A percentile compares a stretch with the other conserved stretches of the same genome.
Evolutionary conservation across 176 grass and related monocot species (phyloP).

Genomic region (Phyllostachys edulis): DNA sequence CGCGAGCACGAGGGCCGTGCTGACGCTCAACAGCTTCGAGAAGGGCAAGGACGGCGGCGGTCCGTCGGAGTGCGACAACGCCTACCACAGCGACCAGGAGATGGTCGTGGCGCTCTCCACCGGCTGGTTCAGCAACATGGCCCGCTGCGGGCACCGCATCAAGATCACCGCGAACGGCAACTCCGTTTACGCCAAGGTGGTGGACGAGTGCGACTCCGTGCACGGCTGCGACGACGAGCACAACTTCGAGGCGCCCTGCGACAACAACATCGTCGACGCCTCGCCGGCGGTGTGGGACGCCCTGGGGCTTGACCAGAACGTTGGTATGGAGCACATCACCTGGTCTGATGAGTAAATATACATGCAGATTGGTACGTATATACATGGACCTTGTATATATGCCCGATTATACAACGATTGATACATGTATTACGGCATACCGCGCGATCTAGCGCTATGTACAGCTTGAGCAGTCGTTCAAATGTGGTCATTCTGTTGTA

Average conservation of each 20-base stretch:
- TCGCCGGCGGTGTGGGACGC: not conserved
- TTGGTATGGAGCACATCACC: too few species aligned
- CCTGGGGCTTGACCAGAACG: slow-evolving; percentile 16
- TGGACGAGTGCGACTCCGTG: slow-evolving; percentile 44
- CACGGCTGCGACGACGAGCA: not conserved
- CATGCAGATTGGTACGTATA: too few species aligned
- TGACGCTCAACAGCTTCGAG: slow-evolving; percentile 34
- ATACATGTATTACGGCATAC: too few species aligned
- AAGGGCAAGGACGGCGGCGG: slow-evolving; percentile 21
- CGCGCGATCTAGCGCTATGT: too few species aligned
- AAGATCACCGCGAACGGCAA: slow-evolving; percentile 16
- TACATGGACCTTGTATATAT: too few species aligned
- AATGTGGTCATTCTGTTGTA: too few species aligned
- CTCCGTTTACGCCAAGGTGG: slow-evolving; percentile 28
- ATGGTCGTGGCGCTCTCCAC: slow-evolving; percentile 33
- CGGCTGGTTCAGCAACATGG: slow-evolving; percentile 12
- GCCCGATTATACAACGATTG: too few species aligned
- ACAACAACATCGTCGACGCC: slow-evolving; percentile 13
- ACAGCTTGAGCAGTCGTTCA: too few species aligned
- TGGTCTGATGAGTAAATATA: too few species aligned
- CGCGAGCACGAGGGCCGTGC: not conserved
- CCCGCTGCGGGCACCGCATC: not conserved
- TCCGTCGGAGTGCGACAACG: too few species aligned
- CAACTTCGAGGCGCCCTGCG: slow-evolving; percentile 27
- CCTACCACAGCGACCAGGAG: slow-evolving; percentile 13